Evolutionary conservation across 768 basidiomycete genomes (phyloP), one percentile per base, ranked within the genome.

Genomic region (Calocybe indica): DNA sequence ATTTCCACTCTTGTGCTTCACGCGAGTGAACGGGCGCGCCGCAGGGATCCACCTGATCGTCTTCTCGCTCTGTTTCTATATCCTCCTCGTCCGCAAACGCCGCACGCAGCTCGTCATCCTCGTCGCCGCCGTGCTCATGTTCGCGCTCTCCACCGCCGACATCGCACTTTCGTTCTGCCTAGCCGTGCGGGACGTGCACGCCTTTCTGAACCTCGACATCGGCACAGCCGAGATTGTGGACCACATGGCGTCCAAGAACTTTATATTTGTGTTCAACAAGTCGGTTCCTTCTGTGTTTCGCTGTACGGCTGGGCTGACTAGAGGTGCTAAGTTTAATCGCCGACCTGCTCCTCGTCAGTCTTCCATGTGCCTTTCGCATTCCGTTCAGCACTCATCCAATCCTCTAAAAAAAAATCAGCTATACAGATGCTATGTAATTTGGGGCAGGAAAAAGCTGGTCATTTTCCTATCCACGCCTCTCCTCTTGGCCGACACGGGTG

Each of bases 341-440:
- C 5, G 30, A 33, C 7, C n/a, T 12, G n/a, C 9, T 43, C 13
- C 35, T 31, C 7, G 40, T 41, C 12, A 13, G 40, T 14, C 8
- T 1, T 22, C 11, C 31, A 12, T 15, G n/a, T 11, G 7, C 6
- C 22, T 41, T 7, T 5, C 31, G 11, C 8, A 41, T 11, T 10
- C 9, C 14, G 10, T 22, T 22, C 14, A 3, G 30, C 2, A 5
- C 5, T 8, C 28, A 30, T 12, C 34, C 15, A 11, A 29, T 42
- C 12, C n/a, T 14, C 35, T 14, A 41, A 11, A 5, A 32, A 8
- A 13, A 28, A 31, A n/a, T 7, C 22, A 53, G 48, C 40, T 68
- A 39, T 70, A 67, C 52, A 61, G 70, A 37, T 70, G 68, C 46
- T 68, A 63, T 51, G 60, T 68, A 9, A 64, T 70, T 41, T 70